phyloP scores from a whole-genome alignment of 768 basidiomycete genomes.

The Calocybe gangraenosa region DNA sequence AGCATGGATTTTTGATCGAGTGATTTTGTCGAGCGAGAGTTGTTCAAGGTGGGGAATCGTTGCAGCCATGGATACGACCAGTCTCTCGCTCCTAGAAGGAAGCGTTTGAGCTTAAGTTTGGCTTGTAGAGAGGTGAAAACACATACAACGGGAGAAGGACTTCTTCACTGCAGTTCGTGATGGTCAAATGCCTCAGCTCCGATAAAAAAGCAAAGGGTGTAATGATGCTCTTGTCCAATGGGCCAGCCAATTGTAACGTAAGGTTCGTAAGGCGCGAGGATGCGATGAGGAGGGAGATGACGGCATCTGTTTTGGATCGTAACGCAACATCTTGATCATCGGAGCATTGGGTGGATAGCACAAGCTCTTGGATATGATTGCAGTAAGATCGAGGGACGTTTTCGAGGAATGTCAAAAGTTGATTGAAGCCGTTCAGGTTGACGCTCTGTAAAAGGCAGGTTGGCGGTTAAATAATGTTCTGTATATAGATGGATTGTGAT shows the following conservation, averaged over 20 bases:
- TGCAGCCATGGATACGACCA: constrained; percentile 65
- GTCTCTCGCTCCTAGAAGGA: constrained; percentile 54
- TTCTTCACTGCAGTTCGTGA: constrained; percentile 43
- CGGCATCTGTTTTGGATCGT: constrained; percentile 36
- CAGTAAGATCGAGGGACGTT: constrained; percentile 54
- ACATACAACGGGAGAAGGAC: constrained; percentile 38
- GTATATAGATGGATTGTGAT: not conserved
- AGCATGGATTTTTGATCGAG: constrained; percentile 64
- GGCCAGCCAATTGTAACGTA: constrained; percentile 42
- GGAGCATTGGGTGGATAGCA: constrained; percentile 33
- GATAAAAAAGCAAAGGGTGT: constrained; percentile 41
- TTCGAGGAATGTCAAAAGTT: constrained; percentile 47
- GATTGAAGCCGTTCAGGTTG: constrained; percentile 39
- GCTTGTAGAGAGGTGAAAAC: constrained; percentile 2
- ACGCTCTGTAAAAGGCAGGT: constrained; percentile 35
- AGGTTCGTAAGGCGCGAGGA: constrained; percentile 46
- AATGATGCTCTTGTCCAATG: constrained; percentile 45
- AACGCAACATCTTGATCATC: constrained; percentile 9
- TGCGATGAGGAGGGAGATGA: constrained; percentile 46
- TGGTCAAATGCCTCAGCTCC: constrained; percentile 41
- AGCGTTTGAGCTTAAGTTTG: constrained; percentile 7
- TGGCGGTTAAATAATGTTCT: constrained; percentile 14
- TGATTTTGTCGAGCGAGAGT: constrained; percentile 58
- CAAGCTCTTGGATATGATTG: constrained; percentile 49
- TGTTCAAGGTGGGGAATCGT: constrained; percentile 50